These are phyloP conservation scores for Penicillium canescens DNA, from an alignment of 495 filamentous ascomycete species.

Conservation along the genomic window DNA sequence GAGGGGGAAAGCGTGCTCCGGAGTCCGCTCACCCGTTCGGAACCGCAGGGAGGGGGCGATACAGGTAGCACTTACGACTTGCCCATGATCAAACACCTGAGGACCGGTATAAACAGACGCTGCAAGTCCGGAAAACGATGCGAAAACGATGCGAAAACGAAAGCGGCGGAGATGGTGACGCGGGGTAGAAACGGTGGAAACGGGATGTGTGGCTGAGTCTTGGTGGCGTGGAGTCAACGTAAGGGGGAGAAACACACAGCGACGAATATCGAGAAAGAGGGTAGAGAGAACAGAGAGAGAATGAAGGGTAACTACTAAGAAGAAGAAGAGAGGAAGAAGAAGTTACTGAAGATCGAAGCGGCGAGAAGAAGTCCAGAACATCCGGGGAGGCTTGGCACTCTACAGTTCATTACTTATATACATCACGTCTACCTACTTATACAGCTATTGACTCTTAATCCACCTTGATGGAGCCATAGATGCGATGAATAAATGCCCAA, in stretches of 20 bases:
- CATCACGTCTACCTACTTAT: neutral
- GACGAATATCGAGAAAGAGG: neutral
- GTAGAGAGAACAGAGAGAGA: constrained; percentile 2
- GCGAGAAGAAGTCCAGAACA: constrained; percentile 17
- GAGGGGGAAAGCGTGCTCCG: neutral
- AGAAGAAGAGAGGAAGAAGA: neutral
- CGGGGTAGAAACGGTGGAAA: constrained; percentile 28
- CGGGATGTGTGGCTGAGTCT: constrained; percentile 26
- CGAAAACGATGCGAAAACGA: constrained; percentile 1
- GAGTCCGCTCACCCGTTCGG: neutral
- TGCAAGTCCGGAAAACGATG: constrained; percentile 4
- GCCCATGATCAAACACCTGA: constrained; percentile 35
- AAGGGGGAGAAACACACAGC: neutral
- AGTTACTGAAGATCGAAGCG: constrained; percentile 1
- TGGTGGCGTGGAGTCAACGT: constrained; percentile 6
- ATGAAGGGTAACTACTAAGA: neutral
- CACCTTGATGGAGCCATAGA: constrained; percentile 95
- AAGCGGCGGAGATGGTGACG: constrained; percentile 13
- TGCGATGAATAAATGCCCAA: constrained; percentile 90
- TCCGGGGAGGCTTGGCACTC: constrained; percentile 16
- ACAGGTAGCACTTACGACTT: constrained; percentile 41
- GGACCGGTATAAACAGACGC: neutral
- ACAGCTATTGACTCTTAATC: constrained; percentile 53
- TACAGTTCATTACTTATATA: constrained; percentile 3
- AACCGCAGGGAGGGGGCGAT: constrained; percentile 9